Evolutionary conservation across 345 rosid species (phyloP).

Genomic region (Pelargonium nanum): DNA sequence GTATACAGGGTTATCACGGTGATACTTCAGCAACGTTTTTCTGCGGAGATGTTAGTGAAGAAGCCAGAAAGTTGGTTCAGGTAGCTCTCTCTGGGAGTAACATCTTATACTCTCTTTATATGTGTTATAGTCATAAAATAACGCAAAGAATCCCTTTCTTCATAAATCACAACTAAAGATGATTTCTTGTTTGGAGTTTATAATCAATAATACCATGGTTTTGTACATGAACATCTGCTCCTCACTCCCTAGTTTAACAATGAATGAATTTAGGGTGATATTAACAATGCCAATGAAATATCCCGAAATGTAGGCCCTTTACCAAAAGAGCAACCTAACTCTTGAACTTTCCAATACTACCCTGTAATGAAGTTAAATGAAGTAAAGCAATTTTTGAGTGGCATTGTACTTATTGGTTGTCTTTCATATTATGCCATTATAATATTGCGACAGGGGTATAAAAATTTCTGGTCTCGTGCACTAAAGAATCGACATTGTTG

Average conservation of each 20-base stretch:
- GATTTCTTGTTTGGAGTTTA: not conserved
- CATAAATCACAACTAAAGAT: not conserved
- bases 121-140: not conserved
- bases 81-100: constrained; percentile 27
- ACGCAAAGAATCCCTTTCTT: not conserved
- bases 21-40: constrained; percentile 93
- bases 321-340: not conserved
- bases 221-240: not conserved
- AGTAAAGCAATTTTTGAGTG: no score
- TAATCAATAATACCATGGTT: not conserved
- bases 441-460: no score
- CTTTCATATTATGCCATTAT: no score
- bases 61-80: constrained; percentile 71
- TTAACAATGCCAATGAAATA: no score
- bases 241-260: not conserved
- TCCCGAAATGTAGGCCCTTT: no score
- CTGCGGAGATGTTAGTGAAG: constrained; percentile 75
- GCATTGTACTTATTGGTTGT: no score
- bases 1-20: constrained; percentile 78
- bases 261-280: no score
- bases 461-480: no score
- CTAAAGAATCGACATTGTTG: no score
- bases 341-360: not conserved
- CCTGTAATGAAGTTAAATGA: no score
- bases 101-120: no score